Evolutionary conservation across 129 eudicot genomes (phyloP).

Genomic region (Ambrosia trifida): DNA sequence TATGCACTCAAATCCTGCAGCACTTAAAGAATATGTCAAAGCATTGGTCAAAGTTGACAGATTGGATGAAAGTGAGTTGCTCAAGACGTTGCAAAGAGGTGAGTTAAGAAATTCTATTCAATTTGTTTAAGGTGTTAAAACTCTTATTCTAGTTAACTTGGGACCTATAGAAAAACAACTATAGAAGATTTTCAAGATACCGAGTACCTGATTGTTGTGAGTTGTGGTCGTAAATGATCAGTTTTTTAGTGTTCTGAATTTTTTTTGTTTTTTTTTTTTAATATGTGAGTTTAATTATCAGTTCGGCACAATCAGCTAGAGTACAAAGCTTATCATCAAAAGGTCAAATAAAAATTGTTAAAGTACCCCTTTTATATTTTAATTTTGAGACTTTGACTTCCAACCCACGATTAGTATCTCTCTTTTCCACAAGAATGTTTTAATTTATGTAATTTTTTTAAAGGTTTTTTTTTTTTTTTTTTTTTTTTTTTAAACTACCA

Average conservation of each 20-base stretch:
- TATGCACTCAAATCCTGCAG: conserved; percentile 66
- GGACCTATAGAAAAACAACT: not conserved
- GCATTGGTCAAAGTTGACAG: conserved; percentile 84
- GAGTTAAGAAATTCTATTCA: conserved; percentile 18
- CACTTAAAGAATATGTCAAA: conserved; percentile 86
- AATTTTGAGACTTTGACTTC: not conserved
- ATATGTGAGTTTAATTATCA: not conserved
- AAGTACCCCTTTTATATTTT: not conserved
- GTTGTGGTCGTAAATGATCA: not conserved
- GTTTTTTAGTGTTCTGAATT: not conserved
- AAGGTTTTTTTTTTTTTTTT: too few relatives aligned
- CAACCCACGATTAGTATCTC: not conserved
- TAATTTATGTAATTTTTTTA: not conserved
- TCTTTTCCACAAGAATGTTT: not conserved
- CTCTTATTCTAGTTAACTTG: not conserved
- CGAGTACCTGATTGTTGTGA: not conserved
- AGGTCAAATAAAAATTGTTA: not conserved
- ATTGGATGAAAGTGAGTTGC: conserved; percentile 86
- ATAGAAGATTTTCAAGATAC: not conserved
- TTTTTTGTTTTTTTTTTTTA: not conserved
- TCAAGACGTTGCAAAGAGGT: conserved; percentile 86
- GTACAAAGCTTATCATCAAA: not conserved
- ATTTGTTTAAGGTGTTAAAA: not conserved
- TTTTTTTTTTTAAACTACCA: too few relatives aligned
- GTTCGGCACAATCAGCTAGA: not conserved